Conservation (phyloP, 257 asterid genomes). For the Penstemon newberryi region DNA sequence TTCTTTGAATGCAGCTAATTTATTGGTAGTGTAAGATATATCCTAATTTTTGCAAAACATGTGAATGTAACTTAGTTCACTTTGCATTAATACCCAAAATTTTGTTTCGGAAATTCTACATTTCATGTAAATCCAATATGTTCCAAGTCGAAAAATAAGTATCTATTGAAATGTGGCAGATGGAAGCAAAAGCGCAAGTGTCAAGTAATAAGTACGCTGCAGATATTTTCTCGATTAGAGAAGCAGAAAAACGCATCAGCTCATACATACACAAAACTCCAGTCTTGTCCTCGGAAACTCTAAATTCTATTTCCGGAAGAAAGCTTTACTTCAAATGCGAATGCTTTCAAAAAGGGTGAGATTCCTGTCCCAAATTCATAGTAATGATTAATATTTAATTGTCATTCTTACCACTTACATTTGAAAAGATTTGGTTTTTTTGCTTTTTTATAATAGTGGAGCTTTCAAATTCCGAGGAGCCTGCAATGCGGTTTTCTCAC, state of each 20-base stretch:
- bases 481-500: constrained; percentile 90
- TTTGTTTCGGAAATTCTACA: too few species aligned
- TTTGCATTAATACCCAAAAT: too few species aligned
- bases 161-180: constrained; percentile 27
- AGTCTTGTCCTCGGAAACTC: constrained; percentile 66
- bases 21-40: too few species aligned
- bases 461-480: constrained; percentile 96
- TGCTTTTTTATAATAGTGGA: constrained; percentile 51
- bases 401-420: background rate
- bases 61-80: too few species aligned
- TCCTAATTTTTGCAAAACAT: too few species aligned
- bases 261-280: constrained; percentile 67
- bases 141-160: background rate
- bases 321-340: constrained; percentile 82
- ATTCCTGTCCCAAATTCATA: background rate
- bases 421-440: background rate
- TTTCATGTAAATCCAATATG: background rate
- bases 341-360: constrained; percentile 97
- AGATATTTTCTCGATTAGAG: constrained; percentile 67
- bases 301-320: constrained; percentile 70
- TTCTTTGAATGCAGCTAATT: too few species aligned
- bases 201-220: constrained; percentile 63
- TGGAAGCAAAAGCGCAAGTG: constrained; percentile 52
- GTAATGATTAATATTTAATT: background rate
- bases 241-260: constrained; percentile 63